Conservation (phyloP, 495 filamentous ascomycete genomes). For the Lophiotrema nucula region DNA sequence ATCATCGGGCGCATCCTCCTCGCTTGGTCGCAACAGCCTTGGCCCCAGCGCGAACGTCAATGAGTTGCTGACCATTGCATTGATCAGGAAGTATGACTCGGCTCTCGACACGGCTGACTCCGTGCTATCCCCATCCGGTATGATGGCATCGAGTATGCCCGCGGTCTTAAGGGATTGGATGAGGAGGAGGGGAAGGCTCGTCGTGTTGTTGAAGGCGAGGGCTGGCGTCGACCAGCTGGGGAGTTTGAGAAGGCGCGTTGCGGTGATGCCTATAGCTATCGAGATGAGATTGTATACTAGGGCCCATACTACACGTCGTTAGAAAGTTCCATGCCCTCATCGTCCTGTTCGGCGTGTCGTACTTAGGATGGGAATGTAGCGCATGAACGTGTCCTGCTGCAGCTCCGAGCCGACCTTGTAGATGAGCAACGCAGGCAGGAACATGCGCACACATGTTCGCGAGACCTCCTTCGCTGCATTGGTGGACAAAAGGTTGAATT, state of each 20-base stretch:
- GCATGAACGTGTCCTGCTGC: slow-evolving; percentile 51
- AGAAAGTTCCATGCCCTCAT: background rate
- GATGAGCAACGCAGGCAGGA: slow-evolving; percentile 69
- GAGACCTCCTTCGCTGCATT: slow-evolving; percentile 61
- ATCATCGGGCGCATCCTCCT: slow-evolving; percentile 44
- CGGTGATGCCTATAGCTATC: slow-evolving; percentile 50
- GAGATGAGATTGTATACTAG: slow-evolving; percentile 56
- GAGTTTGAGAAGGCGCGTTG: slow-evolving; percentile 52
- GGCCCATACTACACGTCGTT: slow-evolving; percentile 53
- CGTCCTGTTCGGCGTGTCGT: background rate
- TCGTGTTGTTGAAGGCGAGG: slow-evolving; percentile 76
- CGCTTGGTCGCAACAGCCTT: slow-evolving; percentile 51
- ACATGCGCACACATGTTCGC: slow-evolving; percentile 63
- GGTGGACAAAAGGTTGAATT: slow-evolving; percentile 57
- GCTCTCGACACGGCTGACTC: slow-evolving; percentile 59
- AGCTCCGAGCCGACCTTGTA: slow-evolving; percentile 67
- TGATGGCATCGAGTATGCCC: slow-evolving; percentile 58
- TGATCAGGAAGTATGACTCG: slow-evolving; percentile 68
- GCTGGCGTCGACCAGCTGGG: slow-evolving; percentile 67
- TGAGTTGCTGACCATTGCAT: slow-evolving; percentile 61
- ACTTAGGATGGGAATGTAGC: slow-evolving; percentile 57
- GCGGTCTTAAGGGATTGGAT: slow-evolving; percentile 64
- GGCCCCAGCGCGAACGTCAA: slow-evolving; percentile 68
- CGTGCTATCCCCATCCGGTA: slow-evolving; percentile 50
- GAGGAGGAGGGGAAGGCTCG: slow-evolving; percentile 66